Conservation (phyloP, 306 rosid genomes). For the Cicer chorassanicum region DNA sequence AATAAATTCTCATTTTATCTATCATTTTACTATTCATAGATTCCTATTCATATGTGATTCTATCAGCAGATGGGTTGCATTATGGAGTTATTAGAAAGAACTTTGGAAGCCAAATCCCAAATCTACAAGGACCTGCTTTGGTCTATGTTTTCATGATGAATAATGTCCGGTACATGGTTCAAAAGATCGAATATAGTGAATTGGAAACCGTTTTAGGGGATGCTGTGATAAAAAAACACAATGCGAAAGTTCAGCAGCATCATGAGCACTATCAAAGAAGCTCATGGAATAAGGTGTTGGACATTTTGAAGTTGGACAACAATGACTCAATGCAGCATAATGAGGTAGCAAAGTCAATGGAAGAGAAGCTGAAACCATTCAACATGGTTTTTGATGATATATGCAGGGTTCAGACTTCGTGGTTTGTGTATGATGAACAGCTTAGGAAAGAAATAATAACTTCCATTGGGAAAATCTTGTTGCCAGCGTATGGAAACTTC, state of each 20-base stretch:
- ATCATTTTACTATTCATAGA: too few relatives aligned
- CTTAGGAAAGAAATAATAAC: too few relatives aligned
- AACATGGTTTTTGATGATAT: conserved; percentile 58
- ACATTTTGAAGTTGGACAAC: conserved; percentile 63
- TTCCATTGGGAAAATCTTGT: conserved; percentile 42
- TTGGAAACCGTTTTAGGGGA: conserved; percentile 60
- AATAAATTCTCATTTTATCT: too few relatives aligned
- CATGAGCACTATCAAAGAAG: conserved; percentile 54
- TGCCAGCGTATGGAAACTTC: conserved; percentile 72
- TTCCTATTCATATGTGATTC: too few relatives aligned
- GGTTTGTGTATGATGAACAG: too few relatives aligned
- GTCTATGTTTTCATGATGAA: conserved; percentile 69
- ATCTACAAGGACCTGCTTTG: conserved; percentile 60
- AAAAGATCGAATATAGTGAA: conserved; percentile 60
- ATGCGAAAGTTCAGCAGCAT: conserved; percentile 52
- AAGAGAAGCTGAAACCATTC: conserved; percentile 69
- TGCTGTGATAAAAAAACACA: conserved; percentile 63
- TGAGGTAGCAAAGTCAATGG: conserved; percentile 52
- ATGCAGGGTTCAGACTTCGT: too few relatives aligned
- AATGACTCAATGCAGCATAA: conserved; percentile 50
- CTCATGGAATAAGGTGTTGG: conserved; percentile 53
- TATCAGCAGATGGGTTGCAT: conserved; percentile 81
- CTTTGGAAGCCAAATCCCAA: conserved; percentile 66
- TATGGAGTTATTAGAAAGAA: conserved; percentile 55
- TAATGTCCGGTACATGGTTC: conserved; percentile 59